phyloP scores from a whole-genome alignment of 768 basidiomycete species.

The Leucosporidium scottii region DNA sequence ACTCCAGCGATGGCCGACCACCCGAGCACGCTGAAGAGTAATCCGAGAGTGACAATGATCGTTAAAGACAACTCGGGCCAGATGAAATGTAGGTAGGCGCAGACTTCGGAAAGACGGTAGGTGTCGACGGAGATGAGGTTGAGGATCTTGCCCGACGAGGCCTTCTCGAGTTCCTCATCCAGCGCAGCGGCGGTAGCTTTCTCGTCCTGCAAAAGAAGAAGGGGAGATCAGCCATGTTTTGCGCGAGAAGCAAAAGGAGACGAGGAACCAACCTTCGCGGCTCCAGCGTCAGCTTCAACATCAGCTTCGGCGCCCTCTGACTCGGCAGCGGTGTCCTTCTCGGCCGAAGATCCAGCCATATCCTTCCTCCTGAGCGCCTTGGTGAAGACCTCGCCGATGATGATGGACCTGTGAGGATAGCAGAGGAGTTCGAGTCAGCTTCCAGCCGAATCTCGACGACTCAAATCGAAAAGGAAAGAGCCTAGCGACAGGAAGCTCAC shows the following conservation, averaged over 20 bases:
- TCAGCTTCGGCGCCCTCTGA: constrained; percentile 7
- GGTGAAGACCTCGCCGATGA: constrained; percentile 44
- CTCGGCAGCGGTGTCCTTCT: not conserved
- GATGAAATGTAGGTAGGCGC: constrained; percentile 35
- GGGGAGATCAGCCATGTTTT: not conserved
- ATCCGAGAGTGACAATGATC: constrained; percentile 24
- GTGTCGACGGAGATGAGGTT: constrained; percentile 38
- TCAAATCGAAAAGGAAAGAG: not conserved
- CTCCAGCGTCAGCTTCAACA: constrained; percentile 12
- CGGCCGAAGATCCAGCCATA: constrained; percentile 36
- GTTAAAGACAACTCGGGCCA: constrained; percentile 27
- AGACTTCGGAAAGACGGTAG: constrained; percentile 30
- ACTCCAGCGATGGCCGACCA: constrained; percentile 34
- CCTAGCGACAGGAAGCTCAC: too few relatives aligned
- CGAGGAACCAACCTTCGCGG: not conserved
- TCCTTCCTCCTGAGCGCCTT: constrained; percentile 45
- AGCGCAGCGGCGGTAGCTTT: not conserved
- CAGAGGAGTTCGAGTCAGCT: too few relatives aligned
- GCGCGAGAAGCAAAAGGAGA: too few relatives aligned
- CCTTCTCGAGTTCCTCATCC: constrained; percentile 19
- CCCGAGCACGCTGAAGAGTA: constrained; percentile 35
- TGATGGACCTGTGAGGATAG: constrained; percentile 40
- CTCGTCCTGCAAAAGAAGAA: not conserved
- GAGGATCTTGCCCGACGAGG: constrained; percentile 35
- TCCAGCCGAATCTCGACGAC: not conserved